Evolutionary conservation across 2,329 filamentous ascomycete genomes (phyloP).

Genomic region (Fusarium acutatum): DNA sequence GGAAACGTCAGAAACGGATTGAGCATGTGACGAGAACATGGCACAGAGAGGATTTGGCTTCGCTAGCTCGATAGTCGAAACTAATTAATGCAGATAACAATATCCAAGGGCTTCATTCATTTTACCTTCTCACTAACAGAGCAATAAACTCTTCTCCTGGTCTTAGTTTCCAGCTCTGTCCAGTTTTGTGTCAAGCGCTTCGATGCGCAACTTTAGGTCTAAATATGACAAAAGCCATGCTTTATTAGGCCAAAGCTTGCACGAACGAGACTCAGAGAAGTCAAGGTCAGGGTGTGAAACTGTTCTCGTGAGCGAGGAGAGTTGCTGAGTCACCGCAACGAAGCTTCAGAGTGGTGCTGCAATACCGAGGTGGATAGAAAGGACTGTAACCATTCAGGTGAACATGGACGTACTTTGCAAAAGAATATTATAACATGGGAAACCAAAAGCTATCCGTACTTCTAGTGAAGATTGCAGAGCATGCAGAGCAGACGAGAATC

Average conservation of each 20-base stretch:
- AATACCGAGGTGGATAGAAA: not conserved
- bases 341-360: not conserved
- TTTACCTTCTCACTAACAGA: no score
- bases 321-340: not conserved
- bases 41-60: not conserved
- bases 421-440: no score
- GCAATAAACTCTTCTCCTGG: not conserved
- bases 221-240: fast-evolving
- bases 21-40: fast-evolving
- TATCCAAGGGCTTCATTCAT: fast-evolving
- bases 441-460: no score
- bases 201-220: fast-evolving
- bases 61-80: not conserved
- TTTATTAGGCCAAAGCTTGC: fast-evolving
- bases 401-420: not conserved
- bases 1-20: not conserved
- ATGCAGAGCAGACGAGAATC: not conserved
- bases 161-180: not conserved
- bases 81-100: fast-evolving
- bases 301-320: not conserved
- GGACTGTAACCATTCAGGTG: not conserved
- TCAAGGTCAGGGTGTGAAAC: not conserved
- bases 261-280: fast-evolving
- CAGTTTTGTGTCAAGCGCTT: not conserved
- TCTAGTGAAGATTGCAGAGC: no score